Conservation (phyloP, 192 early-diverging fungal genomes). For the Umbelopsis ramanniana region DNA sequence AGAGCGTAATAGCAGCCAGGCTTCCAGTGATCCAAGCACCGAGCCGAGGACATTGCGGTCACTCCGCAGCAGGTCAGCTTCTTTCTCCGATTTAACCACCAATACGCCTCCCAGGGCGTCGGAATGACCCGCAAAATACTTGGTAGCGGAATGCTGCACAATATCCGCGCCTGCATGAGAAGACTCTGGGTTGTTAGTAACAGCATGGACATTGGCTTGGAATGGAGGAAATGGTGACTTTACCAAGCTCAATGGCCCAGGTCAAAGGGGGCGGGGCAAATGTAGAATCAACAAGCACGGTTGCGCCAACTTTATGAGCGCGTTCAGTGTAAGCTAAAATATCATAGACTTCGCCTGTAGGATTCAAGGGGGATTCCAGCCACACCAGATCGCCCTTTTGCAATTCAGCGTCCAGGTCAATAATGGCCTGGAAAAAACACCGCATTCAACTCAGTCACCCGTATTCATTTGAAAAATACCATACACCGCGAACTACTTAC, state of each 20-base stretch:
- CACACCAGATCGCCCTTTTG: slow-evolving; percentile 59
- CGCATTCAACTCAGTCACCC: too few relatives aligned
- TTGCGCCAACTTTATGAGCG: slow-evolving; percentile 53
- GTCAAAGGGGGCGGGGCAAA: slow-evolving; percentile 73
- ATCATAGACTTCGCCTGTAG: slow-evolving; percentile 58
- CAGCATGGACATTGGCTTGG: background rate
- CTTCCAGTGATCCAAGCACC: slow-evolving; percentile 67
- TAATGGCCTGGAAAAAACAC: slow-evolving; percentile 28
- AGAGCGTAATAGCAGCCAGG: slow-evolving; percentile 65
- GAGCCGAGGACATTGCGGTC: slow-evolving; percentile 58
- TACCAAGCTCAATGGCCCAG: slow-evolving; percentile 52
- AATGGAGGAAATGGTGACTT: background rate
- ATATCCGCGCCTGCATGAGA: slow-evolving; percentile 60
- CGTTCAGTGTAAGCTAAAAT: slow-evolving; percentile 45
- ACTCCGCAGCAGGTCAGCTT: slow-evolving; percentile 44
- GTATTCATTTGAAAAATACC: too few relatives aligned
- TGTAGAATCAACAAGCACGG: slow-evolving; percentile 67
- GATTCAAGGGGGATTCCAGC: slow-evolving; percentile 68
- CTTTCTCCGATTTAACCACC: slow-evolving; percentile 45
- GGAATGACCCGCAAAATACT: slow-evolving; percentile 75
- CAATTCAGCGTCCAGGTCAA: slow-evolving; percentile 39
- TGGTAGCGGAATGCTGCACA: slow-evolving; percentile 73
- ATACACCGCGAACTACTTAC: slow-evolving; percentile 32
- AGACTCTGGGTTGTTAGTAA: background rate
- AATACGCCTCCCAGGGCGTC: slow-evolving; percentile 73